Base-by-base conservation (phyloP, 2,329 filamentous ascomycete species). In the Beauveria rudraprayagi region DNA sequence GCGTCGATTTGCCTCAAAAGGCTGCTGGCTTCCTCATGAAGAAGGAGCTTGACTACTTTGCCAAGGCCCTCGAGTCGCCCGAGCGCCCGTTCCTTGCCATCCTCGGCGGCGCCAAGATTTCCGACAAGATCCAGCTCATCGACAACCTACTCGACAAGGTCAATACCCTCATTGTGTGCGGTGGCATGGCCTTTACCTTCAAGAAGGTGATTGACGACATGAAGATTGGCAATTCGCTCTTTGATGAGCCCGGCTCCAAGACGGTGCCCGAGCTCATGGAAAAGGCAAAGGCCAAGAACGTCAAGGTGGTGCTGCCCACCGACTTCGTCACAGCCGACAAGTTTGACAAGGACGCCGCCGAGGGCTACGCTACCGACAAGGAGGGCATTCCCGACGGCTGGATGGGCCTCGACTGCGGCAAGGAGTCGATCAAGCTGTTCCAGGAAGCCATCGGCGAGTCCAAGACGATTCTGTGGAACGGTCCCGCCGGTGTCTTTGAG, bases 31-130 rank as follows among this genome's bases (percentile, higher is more conserved):
- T 97, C 87, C 87, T 99, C 72, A 92, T 99, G 83, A 99, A 99
- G 89, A 99, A 97, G 84, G 94, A 99, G 80, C 89, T 99, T 65
- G 94, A 99, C 75, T 99, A 99, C 87, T 99, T 99, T 74, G 94
- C 94, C 66, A 86, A 97, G 82, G 94, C 92, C 44, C 89, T 99
- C 64, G 94, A 99, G 82, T 86, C 84, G 70, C 94, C 94, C 64
- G 83, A 95, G 80, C 88, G 93, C 61, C 94, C 94, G 64, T 99
- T 99, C 90, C 88, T 99, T 60, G 95, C 94, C 75, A 99, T 99
- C 74, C 90, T 99, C 59, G 94, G 94, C 70, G 94, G 94, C 69
- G 92, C 94, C 75, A 99, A 99, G 85, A 92, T 99, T 68, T 95
- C 91, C 50, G 94, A 99, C 85, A 99, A 99, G 88, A 99, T 99